phyloP scores from a whole-genome alignment of 352 stramenopile genomes.

The Phytophthora pini region DNA sequence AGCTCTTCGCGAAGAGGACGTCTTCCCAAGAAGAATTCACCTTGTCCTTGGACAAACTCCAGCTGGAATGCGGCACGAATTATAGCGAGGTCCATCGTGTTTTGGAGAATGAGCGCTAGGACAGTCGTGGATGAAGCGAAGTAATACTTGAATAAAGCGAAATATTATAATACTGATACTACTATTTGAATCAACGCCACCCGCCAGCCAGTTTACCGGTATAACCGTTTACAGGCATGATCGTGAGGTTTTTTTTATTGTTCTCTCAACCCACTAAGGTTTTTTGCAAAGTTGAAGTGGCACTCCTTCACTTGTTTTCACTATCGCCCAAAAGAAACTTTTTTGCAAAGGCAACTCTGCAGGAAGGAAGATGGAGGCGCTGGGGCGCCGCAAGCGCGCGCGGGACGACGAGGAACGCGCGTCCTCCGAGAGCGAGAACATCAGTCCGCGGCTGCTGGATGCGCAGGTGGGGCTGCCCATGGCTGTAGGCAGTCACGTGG shows the following conservation, averaged over 20 bases:
- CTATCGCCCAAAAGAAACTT: constrained; percentile 6
- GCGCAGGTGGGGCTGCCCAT: constrained; percentile 19
- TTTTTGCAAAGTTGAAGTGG: constrained; percentile 10
- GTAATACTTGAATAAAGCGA: no score
- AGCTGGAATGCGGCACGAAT: no score
- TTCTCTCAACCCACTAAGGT: constrained; percentile 10
- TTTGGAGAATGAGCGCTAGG: no score
- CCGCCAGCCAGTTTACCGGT: no score
- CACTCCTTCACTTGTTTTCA: no score
- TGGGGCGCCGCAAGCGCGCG: constrained; percentile 41
- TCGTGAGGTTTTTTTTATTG: constrained; percentile 1
- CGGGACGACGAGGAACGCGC: constrained; percentile 32
- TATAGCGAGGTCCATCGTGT: no score
- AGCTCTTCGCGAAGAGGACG: no score
- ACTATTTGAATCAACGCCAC: no score
- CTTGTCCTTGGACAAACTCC: no score
- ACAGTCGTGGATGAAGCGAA: no score
- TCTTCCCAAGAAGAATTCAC: no score
- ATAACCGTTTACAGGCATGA: neutral
- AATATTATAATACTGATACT: no score
- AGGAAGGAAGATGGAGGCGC: constrained; percentile 35
- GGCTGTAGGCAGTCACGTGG: neutral
- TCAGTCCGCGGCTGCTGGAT: constrained; percentile 25
- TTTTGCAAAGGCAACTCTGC: constrained; percentile 4
- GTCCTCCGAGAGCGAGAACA: constrained; percentile 27